Base-by-base conservation (phyloP, 2,329 filamentous ascomycete genomes). In the Aspergillus tubingensis region DNA sequence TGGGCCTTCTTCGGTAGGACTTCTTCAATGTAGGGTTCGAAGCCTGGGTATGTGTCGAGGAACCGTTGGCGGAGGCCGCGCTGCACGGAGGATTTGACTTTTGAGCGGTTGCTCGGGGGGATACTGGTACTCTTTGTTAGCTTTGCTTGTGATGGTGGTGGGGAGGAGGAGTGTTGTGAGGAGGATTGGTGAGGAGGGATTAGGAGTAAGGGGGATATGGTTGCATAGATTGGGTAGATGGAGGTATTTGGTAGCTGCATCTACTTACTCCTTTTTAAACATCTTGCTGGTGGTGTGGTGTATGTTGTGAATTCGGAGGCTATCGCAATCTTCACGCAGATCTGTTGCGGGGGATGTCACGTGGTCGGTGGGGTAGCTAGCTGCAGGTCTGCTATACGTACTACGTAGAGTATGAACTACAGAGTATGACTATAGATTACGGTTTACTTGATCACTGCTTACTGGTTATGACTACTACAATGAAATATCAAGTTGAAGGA, bases 71-170 rank as follows among this genome's bases (percentile, higher is more conserved):
- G 91, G 70, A 99, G 88, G 65, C 83, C 86, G 72, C 95, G 91
- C 82, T 97, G 93, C 59, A 92, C 91, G 23, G 92, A 96, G 66
- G 94, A 97, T 81, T 98, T 99, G 79, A 98, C 91, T 83, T 98
- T 98, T 70, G 92, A 92, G 81, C 95, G 96, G 59, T 91, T 88
- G 67, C 90, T 87, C 25, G 89, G 81, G 70, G 87, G 82, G 76
- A 96, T 88, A 67, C 91, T 94, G 72, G 6, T 23, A 2, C 23
- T 23, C 23, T 27, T 8, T 27, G 25, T 27, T 27, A 27, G 25
- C 7, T 2, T 27, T 27, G 25, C 25, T 27, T 27, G 25, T 27
- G 25, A 2, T 27, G 25, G 25, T 27, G 25, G 0, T 27, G 7
- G 0, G 8, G 25, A 27, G 2, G 25, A 8, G 2, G 25, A 25